These are phyloP conservation scores for Lachancea thermotolerans DNA, from an alignment of 805 yeast species.

Conservation along the genomic window DNA sequence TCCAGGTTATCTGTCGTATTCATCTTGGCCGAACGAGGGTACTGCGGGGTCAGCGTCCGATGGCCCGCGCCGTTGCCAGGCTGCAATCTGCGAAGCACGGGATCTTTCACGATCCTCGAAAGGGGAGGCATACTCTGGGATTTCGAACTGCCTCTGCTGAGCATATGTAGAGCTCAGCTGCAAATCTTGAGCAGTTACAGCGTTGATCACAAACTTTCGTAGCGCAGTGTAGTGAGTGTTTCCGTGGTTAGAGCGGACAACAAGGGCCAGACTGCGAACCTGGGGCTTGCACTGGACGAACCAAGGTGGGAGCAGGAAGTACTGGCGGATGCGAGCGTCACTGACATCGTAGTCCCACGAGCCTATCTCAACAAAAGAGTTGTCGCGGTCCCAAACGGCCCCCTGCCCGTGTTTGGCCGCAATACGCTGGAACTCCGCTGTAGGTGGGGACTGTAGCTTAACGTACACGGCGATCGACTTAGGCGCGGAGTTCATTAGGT, in stretches of 20 bases:
- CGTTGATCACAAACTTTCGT: slow-evolving; percentile 37
- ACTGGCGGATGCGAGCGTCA: slow-evolving; percentile 23
- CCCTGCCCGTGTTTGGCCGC: slow-evolving; percentile 14
- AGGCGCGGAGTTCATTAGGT: slow-evolving; percentile 37
- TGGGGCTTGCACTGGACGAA: slow-evolving; percentile 27
- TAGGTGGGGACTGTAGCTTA: slow-evolving; percentile 12
- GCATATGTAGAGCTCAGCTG: slow-evolving; percentile 17
- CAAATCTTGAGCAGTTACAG: slow-evolving; percentile 35
- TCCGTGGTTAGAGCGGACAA: slow-evolving; percentile 33
- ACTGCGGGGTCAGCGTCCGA: not conserved
- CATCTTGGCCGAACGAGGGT: slow-evolving; percentile 31
- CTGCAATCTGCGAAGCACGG: slow-evolving; percentile 8
- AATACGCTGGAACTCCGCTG: not conserved
- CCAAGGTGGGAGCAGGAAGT: slow-evolving; percentile 27
- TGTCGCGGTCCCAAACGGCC: slow-evolving; percentile 15
- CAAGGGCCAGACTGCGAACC: slow-evolving; percentile 29
- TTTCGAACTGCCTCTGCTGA: slow-evolving; percentile 15
- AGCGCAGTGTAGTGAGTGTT: slow-evolving; percentile 33
- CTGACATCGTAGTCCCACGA: slow-evolving; percentile 24
- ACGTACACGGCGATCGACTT: slow-evolving; percentile 30
- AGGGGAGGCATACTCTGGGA: slow-evolving; percentile 19
- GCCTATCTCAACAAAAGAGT: slow-evolving; percentile 24
- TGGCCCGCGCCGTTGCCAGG: slow-evolving; percentile 6
- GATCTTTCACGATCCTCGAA: slow-evolving; percentile 7
- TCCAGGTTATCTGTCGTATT: slow-evolving; percentile 10